Evolutionary conservation across 768 basidiomycete species (phyloP).

Genomic region (Flagelloscypha sp.): DNA sequence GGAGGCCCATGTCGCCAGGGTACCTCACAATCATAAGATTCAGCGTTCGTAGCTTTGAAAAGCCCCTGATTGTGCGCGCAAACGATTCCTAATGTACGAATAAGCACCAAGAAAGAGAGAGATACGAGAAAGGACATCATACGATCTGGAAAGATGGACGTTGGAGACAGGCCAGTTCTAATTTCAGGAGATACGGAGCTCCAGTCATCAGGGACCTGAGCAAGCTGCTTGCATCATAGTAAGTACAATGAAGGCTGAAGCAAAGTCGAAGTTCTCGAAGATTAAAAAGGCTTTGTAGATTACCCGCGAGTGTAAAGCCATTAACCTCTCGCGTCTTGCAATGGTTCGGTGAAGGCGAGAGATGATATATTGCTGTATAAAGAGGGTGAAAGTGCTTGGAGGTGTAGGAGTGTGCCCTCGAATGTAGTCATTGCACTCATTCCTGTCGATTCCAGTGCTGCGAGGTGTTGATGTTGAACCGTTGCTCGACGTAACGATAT

Average conservation of each 20-base stretch:
- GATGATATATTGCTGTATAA: constrained; percentile 41
- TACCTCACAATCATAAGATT: constrained; percentile 59
- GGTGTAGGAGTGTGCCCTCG: constrained; percentile 57
- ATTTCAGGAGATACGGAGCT: constrained; percentile 55
- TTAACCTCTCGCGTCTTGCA: constrained; percentile 63
- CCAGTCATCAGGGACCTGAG: constrained; percentile 58
- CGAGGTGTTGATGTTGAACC: constrained; percentile 45
- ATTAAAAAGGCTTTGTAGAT: constrained; percentile 48
- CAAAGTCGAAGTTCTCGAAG: constrained; percentile 54
- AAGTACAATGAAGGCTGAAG: constrained; percentile 61
- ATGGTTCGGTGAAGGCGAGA: constrained; percentile 59
- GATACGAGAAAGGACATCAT: constrained; percentile 15
- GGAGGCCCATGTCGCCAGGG: constrained; percentile 53
- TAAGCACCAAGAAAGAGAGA: neutral
- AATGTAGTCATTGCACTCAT: constrained; percentile 49
- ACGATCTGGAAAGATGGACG: constrained; percentile 71
- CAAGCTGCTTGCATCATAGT: constrained; percentile 63
- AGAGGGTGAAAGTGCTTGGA: constrained; percentile 48
- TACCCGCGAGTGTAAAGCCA: constrained; percentile 47
- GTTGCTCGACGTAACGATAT: constrained; percentile 46
- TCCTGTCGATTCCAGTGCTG: constrained; percentile 35
- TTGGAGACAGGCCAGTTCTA: constrained; percentile 59
- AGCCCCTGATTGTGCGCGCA: constrained; percentile 51
- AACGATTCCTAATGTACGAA: constrained; percentile 46
- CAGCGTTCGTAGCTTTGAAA: constrained; percentile 56